Conservation (phyloP, 768 basidiomycete species). For the Russula virescens region DNA sequence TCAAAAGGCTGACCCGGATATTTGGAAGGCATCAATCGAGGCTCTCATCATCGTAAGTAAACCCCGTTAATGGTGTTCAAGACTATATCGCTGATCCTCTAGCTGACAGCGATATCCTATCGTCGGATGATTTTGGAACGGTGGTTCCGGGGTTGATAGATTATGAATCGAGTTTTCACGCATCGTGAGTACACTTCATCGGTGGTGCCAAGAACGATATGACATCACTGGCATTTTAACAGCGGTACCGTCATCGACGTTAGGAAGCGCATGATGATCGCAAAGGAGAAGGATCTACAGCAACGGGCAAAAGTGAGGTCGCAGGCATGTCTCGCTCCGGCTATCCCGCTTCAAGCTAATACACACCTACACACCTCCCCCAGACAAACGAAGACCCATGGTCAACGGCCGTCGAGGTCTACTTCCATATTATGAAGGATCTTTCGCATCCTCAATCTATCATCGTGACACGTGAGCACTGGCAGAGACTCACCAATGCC, state of each 20-base stretch:
- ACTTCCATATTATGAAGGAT: not conserved
- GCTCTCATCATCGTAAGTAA: not conserved
- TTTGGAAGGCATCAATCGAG: not conserved
- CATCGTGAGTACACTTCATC: not conserved
- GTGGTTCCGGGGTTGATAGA: not conserved
- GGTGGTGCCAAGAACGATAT: not conserved
- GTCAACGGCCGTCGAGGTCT: not conserved
- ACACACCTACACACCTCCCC: not conserved
- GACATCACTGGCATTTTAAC: not conserved
- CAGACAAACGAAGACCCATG: not conserved
- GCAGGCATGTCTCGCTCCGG: not conserved
- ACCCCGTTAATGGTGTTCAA: too few species aligned
- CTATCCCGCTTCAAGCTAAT: not conserved
- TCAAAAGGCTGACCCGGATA: not conserved
- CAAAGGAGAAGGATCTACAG: not conserved
- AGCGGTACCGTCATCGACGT: not conserved
- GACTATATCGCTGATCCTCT: not conserved
- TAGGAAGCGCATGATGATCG: not conserved
- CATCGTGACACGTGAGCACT: not conserved
- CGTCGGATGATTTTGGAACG: not conserved
- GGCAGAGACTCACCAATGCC: not conserved
- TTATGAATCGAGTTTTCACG: not conserved
- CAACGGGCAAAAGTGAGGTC: too few species aligned
- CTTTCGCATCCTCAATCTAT: not conserved
- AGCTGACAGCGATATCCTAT: not conserved